Conservation (phyloP, 2,329 filamentous ascomycete genomes). For the Corynespora cassiicola region DNA sequence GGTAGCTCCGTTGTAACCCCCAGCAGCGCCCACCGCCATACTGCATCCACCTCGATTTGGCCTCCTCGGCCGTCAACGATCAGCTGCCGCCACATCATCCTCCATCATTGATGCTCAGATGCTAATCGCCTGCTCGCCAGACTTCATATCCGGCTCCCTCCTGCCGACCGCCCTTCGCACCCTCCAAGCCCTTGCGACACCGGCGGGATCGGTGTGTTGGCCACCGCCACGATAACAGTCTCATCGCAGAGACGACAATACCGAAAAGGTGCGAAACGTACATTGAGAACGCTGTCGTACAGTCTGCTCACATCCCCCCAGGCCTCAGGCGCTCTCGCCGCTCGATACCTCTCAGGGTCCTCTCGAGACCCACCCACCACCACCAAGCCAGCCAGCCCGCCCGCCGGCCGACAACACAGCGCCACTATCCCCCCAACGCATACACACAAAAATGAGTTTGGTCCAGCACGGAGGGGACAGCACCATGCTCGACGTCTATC, state of each 20-base stretch:
- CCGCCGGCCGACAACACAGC: constrained; percentile 37
- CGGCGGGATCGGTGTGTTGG: constrained; percentile 43
- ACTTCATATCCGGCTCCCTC: constrained; percentile 29
- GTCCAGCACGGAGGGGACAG: constrained; percentile 33
- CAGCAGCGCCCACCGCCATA: constrained; percentile 37
- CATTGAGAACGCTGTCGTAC: constrained; percentile 38
- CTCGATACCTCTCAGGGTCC: constrained; percentile 31
- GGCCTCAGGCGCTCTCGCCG: constrained; percentile 29
- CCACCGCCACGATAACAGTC: constrained; percentile 22
- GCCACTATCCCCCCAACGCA: too few relatives aligned
- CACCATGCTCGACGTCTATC: constrained; percentile 42
- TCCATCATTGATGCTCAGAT: constrained; percentile 22
- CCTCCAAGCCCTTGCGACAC: constrained; percentile 46
- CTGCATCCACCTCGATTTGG: constrained; percentile 24
- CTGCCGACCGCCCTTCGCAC: constrained; percentile 35
- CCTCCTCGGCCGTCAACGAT: constrained; percentile 21
- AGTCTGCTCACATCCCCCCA: constrained; percentile 34
- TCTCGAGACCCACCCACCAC: constrained; percentile 31
- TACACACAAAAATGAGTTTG: too few relatives aligned
- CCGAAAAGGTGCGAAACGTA: constrained; percentile 8
- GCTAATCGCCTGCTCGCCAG: constrained; percentile 31
- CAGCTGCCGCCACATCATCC: constrained; percentile 21
- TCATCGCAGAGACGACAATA: constrained; percentile 24
- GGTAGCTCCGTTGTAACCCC: constrained; percentile 35
- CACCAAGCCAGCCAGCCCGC: too few relatives aligned